A percentile compares a stretch with the other conserved stretches of the same genome.
Evolutionary conservation across 2,329 filamentous ascomycete genomes (phyloP).

Genomic region (Epicoccum sorghinum): DNA sequence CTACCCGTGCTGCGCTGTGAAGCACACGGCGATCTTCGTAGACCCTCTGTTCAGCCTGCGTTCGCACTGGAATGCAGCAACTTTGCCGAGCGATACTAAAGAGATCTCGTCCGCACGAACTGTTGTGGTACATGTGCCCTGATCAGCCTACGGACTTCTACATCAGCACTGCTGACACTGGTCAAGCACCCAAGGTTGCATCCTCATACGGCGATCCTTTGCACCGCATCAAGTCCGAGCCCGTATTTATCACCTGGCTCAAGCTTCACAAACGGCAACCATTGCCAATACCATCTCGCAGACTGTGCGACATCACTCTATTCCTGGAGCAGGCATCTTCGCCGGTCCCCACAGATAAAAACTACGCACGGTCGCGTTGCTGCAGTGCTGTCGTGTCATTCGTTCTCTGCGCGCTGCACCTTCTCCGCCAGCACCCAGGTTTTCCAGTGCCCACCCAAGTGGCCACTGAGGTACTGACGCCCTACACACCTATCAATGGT

Average conservation of each 20-base stretch:
- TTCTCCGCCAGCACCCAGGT: constrained; percentile 8
- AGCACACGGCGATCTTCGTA: constrained; percentile 11
- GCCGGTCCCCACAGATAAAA: constrained; percentile 18
- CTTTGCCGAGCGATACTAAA: constrained; percentile 9
- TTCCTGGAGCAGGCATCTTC: constrained; percentile 15
- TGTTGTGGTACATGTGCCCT: neutral
- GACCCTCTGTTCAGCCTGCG: constrained; percentile 5
- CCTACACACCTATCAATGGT: constrained; percentile 8
- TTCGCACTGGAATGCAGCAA: constrained; percentile 10
- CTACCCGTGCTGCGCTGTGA: constrained; percentile 14
- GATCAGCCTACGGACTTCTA: constrained; percentile 3
- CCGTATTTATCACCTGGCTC: constrained; percentile 8
- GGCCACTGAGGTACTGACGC: constrained; percentile 8
- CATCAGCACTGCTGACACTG: neutral
- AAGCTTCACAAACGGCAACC: constrained; percentile 4
- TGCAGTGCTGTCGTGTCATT: constrained; percentile 14
- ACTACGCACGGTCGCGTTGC: constrained; percentile 9
- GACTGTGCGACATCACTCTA: constrained; percentile 16
- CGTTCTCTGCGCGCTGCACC: constrained; percentile 8
- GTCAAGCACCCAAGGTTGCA: neutral
- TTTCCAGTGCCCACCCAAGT: constrained; percentile 2
- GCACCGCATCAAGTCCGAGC: constrained; percentile 11
- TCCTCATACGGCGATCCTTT: neutral
- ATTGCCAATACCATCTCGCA: constrained; percentile 14
- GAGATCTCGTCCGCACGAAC: constrained; percentile 2